Conservation (phyloP, 352 stramenopile species). For the Phytophthora sp. region DNA sequence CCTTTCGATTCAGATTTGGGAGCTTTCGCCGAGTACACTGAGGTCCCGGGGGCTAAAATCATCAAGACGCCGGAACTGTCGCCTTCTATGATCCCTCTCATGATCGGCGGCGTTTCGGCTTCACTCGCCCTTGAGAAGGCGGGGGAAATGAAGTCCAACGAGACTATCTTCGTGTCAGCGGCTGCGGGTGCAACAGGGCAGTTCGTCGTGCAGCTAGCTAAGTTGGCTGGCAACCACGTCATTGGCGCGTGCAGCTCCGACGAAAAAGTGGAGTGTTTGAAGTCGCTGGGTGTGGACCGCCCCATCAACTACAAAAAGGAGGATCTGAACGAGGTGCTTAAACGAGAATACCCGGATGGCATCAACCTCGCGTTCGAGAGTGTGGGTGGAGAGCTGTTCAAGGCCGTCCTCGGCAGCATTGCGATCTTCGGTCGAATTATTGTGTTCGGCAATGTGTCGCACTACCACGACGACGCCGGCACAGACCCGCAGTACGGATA, state of each 20-base stretch:
- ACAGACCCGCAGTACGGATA: conserved; percentile 36
- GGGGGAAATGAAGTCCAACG: conserved; percentile 52
- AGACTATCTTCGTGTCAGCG: conserved; percentile 46
- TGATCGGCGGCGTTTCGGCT: conserved; percentile 47
- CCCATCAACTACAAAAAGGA: conserved; percentile 81
- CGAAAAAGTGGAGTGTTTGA: conserved; percentile 76
- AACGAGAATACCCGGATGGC: conserved; percentile 48
- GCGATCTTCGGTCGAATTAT: conserved; percentile 63
- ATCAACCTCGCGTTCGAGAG: conserved; percentile 49
- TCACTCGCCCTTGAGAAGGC: conserved; percentile 60
- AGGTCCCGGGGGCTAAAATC: conserved; percentile 37
- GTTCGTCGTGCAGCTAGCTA: conserved; percentile 83
- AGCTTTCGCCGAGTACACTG: conserved; percentile 59
- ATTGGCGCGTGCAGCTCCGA: conserved; percentile 70
- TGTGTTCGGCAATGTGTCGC: conserved; percentile 59
- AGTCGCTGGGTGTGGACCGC: conserved; percentile 51
- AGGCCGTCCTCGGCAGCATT: conserved; percentile 56
- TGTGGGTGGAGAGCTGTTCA: conserved; percentile 43
- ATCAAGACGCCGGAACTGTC: conserved; percentile 38
- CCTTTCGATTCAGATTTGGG: conserved; percentile 40
- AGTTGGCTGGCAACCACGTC: conserved; percentile 60
- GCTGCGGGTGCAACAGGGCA: conserved; percentile 72
- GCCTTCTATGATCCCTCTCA: conserved; percentile 42
- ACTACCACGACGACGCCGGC: conserved; percentile 45
- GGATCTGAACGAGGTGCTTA: conserved; percentile 38